Evolutionary conservation across 352 stramenopile species (phyloP), one percentile per base, ranked within the genome.

Genomic region (Peronosclerospora sorghi): DNA sequence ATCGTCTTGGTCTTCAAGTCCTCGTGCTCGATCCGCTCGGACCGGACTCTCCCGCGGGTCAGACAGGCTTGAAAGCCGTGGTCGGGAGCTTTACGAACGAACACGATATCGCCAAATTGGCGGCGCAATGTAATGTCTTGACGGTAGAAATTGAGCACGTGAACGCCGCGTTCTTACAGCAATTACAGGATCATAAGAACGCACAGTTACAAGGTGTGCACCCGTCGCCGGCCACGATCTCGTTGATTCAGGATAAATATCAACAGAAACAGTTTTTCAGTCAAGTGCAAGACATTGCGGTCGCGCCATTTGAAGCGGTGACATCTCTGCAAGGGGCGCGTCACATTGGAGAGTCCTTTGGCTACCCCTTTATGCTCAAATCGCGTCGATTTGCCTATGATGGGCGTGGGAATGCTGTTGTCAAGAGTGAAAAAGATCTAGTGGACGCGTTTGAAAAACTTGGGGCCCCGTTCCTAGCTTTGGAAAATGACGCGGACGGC

Each of bases 71-170:
- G 21, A 32, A 62, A 12, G 69, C 89, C 44, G 62, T 98, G 13
- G 51, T 63, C 21, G 83, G 83, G 34, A 80, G 62, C 52, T 93
- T 92, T 61, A 88, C 65, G 19, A 70, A 75, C 45, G 69, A 74
- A 27, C 45, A 59, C 13, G 64, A 76, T 49, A 83, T 93, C 41
- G 69, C 70, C 34, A 71, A 70, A 45, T 68, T 96, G 27, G 74
- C 79, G 4, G 45, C 53, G 24, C 51, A 86, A 41, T 96, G 80
- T 60, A 88, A 98, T 68, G 76, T 98, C 13, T 65, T 98, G 13
- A 99, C 95, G 9, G 82, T 97, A 23, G 96, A 99, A 73, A 99
- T 99, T 64, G 96, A 99, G 64, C 95, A 99, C 64, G 92, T 99
- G 13, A 96, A 97, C 54, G 89, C 94, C 5, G 58, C 84, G 5